These are phyloP conservation scores for Saxophila tyrrhenica DNA, from an alignment of 495 filamentous ascomycete genomes.

Conservation along the genomic window DNA sequence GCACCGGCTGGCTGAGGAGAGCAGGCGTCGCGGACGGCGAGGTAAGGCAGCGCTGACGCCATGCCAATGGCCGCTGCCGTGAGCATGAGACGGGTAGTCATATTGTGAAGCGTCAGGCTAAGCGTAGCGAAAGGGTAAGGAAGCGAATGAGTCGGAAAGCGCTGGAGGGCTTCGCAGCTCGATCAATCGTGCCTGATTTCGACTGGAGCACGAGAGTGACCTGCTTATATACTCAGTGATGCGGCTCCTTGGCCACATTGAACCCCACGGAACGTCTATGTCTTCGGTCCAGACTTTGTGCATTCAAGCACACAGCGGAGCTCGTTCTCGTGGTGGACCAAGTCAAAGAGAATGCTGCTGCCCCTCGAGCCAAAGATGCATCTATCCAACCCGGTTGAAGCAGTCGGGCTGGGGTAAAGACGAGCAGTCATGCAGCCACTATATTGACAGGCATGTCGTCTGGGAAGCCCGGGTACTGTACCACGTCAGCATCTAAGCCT, in stretches of 20 bases:
- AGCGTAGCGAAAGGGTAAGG: background rate
- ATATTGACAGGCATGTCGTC: background rate
- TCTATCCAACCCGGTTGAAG: background rate
- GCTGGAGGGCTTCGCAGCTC: background rate
- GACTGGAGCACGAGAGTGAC: background rate
- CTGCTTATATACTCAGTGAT: background rate
- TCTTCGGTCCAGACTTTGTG: background rate
- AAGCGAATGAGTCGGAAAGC: background rate
- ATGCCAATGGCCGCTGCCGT: background rate
- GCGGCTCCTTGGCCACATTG: background rate
- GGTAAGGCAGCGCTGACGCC: background rate
- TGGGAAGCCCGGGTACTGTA: background rate
- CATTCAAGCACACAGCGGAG: background rate
- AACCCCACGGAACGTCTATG: background rate
- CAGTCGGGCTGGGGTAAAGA: no score
- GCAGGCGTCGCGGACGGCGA: slow-evolving; percentile 8
- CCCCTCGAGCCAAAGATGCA: background rate
- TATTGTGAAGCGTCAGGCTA: background rate
- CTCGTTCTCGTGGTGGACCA: background rate
- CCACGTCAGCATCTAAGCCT: background rate
- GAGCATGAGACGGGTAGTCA: background rate
- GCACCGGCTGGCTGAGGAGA: slow-evolving; percentile 15
- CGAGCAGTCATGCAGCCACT: background rate
- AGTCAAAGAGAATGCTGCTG: background rate
- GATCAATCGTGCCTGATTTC: background rate